These are phyloP conservation scores for Xylaria sp. DNA, from an alignment of 2,329 filamentous ascomycete species.

Conservation along the genomic window DNA sequence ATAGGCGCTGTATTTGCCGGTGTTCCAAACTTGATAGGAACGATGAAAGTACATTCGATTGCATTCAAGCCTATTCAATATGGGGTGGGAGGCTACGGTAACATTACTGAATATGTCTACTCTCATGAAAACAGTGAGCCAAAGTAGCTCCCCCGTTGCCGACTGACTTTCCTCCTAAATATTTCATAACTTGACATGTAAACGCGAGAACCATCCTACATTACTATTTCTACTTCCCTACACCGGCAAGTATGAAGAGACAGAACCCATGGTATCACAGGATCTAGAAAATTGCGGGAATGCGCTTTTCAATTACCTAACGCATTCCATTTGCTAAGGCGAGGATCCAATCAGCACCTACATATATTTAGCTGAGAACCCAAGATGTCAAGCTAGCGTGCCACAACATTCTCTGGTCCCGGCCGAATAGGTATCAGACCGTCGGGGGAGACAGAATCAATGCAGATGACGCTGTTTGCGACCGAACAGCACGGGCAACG, in stretches of 20 bases:
- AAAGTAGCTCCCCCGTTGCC: background rate
- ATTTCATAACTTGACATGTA: slow-evolving; percentile 4
- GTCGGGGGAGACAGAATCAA: slow-evolving; percentile 1
- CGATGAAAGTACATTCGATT: background rate
- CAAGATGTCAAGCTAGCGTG: slow-evolving; percentile 27
- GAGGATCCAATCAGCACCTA: slow-evolving; percentile 19
- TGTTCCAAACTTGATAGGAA: background rate
- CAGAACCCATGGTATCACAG: background rate
- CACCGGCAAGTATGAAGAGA: background rate
- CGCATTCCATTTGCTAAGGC: background rate
- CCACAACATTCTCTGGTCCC: slow-evolving; percentile 24
- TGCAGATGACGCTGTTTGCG: slow-evolving; percentile 18
- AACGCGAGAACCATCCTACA: slow-evolving; percentile 12
- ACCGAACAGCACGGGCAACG: slow-evolving; percentile 14
- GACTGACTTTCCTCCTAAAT: slow-evolving; percentile 1
- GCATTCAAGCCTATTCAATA: background rate
- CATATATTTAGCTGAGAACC: slow-evolving; percentile 11
- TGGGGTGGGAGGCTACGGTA: background rate
- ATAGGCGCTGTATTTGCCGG: background rate
- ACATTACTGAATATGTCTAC: background rate
- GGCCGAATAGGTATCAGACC: slow-evolving; percentile 9
- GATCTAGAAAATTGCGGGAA: background rate
- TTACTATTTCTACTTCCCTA: background rate
- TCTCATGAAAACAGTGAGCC: background rate
- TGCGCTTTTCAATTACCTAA: slow-evolving; percentile 8